These are phyloP conservation scores for Polygonum maritimum DNA, from an alignment of 148 eudicot genomes.

Conservation along the genomic window DNA sequence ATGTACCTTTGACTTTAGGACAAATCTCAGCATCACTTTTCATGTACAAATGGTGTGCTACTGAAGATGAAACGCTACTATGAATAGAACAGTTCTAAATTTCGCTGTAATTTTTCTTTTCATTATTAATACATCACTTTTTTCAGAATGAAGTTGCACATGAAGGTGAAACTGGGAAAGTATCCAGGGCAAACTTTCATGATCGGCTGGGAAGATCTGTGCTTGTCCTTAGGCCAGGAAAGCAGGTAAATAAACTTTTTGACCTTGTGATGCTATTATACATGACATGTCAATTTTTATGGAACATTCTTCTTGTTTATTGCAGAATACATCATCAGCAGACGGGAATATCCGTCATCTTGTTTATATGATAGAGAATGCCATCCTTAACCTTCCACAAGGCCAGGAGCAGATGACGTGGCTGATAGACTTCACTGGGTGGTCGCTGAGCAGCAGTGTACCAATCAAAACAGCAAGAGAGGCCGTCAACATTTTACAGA, in stretches of 20 bases:
- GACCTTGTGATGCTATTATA: background rate
- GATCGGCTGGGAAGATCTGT: constrained; percentile 71
- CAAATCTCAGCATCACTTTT: background rate
- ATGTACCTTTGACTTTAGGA: background rate
- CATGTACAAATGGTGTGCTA: background rate
- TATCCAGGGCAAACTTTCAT: constrained; percentile 71
- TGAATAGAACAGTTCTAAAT: background rate
- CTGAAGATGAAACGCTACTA: background rate
- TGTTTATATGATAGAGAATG: constrained; percentile 75
- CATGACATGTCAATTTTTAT: background rate
- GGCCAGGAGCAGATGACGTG: constrained; percentile 94
- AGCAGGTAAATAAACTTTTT: constrained; percentile 44
- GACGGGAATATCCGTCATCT: constrained; percentile 82
- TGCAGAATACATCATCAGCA: constrained; percentile 55
- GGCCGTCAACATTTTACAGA: constrained; percentile 58
- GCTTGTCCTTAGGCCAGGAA: constrained; percentile 95
- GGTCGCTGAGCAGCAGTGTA: constrained; percentile 51
- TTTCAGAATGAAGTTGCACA: constrained; percentile 82
- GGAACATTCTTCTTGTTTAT: constrained; percentile 2
- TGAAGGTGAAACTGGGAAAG: constrained; percentile 86
- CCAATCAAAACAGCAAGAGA: constrained; percentile 71
- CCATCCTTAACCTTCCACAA: constrained; percentile 74
- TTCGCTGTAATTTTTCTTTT: background rate
- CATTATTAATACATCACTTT: background rate
- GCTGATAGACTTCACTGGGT: constrained; percentile 82